Conservation (phyloP, 2,329 filamentous ascomycete species). For the Blastomyces gilchristii region DNA sequence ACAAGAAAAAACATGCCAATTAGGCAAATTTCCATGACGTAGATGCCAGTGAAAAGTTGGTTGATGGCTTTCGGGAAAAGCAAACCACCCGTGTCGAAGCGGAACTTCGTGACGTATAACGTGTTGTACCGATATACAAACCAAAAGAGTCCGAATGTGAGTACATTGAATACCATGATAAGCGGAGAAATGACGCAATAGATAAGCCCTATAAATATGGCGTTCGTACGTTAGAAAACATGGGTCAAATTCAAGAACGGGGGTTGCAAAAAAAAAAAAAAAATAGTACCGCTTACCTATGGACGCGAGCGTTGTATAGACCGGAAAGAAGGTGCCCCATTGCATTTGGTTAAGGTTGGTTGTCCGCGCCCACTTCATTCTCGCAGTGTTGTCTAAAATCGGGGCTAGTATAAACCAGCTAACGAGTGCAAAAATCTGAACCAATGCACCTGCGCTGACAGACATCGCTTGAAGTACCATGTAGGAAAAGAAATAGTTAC, state of each 20-base stretch:
- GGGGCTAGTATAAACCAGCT: conserved; percentile 74
- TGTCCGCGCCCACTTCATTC: conserved; percentile 77
- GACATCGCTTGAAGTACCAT: conserved; percentile 91
- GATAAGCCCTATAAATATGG: conserved; percentile 48
- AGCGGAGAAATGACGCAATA: conserved; percentile 84
- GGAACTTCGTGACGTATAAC: conserved; percentile 84
- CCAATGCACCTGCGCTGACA: conserved; percentile 75
- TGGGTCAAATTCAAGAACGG: background rate
- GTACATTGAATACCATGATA: conserved; percentile 83
- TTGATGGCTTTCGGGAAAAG: conserved; percentile 89
- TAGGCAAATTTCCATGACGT: conserved; percentile 85
- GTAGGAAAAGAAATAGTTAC: conserved; percentile 98
- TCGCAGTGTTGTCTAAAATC: conserved; percentile 69
- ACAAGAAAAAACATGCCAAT: conserved; percentile 84
- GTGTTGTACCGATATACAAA: conserved; percentile 94
- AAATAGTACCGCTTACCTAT: conserved; percentile 48
- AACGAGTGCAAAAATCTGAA: conserved; percentile 70
- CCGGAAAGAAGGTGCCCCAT: conserved; percentile 91
- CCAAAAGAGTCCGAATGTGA: conserved; percentile 88
- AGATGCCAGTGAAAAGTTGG: conserved; percentile 87
- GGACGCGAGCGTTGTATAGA: conserved; percentile 93
- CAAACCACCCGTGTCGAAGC: conserved; percentile 81
- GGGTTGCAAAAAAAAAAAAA: too few species aligned
- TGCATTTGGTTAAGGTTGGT: conserved; percentile 65
- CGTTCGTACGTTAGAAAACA: background rate